Conservation (phyloP, 306 rosid genomes). For the Pachyrhizus erosus region DNA sequence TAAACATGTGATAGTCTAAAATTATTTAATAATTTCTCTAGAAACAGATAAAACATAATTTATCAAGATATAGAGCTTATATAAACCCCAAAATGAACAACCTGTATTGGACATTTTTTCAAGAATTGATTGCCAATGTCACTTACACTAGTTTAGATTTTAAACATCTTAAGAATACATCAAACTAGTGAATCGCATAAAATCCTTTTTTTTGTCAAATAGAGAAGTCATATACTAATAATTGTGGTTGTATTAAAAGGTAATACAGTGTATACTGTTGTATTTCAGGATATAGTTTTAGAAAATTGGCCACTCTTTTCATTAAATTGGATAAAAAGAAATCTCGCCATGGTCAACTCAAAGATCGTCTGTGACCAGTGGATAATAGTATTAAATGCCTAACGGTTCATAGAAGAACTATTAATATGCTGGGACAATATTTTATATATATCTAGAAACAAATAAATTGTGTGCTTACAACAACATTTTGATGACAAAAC, state of each 20-base stretch:
- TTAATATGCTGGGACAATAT: neutral
- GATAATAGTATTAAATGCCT: neutral
- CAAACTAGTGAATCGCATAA: neutral
- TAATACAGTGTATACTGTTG: neutral
- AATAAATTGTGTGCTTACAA: neutral
- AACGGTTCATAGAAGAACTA: neutral
- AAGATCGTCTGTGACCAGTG: neutral
- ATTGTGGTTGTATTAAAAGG: too few relatives aligned
- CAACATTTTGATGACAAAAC: neutral
- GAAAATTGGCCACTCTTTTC: too few relatives aligned
- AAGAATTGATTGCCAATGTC: slow-evolving; percentile 11
- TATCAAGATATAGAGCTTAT: neutral
- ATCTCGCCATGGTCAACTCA: neutral
- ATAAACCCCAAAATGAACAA: neutral
- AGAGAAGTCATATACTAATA: neutral
- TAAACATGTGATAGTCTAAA: too few relatives aligned
- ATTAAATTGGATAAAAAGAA: neutral
- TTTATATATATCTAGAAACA: neutral
- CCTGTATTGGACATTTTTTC: neutral
- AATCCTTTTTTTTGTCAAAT: neutral
- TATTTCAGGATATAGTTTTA: neutral
- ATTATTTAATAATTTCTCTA: too few relatives aligned
- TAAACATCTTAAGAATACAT: slow-evolving; percentile 3
- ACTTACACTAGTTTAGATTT: neutral
- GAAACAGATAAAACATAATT: neutral